Base-by-base conservation (phyloP, 2,329 filamentous ascomycete genomes). In the Colletotrichum cordylinicola region DNA sequence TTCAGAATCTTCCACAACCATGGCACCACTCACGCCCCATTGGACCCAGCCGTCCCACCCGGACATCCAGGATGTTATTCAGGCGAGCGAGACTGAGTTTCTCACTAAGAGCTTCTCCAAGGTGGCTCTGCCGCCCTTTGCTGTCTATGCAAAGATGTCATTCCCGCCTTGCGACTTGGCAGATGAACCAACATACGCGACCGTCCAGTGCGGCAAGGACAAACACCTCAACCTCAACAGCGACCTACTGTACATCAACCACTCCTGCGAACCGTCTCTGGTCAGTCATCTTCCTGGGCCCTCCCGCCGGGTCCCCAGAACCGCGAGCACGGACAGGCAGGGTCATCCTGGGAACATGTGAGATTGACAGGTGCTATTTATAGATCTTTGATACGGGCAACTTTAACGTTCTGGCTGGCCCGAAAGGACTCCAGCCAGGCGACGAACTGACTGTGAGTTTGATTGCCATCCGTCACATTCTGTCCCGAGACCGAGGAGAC, bases 211-310 rank as follows among this genome's bases (percentile, higher is more conserved):
- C 76, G 90, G 87, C 75, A 84, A 84, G 70, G 82, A 90, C 78
- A 85, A 84, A 72, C 92, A 94, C 81, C 83, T 93, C 79, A 89
- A 91, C 79, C 85, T 94, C 58, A 93, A 94, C 85, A 92, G 90
- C 79, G 92, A 93, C 80, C 81, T 94, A 80, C 82, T 94, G 61
- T 94, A 93, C 83, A 91, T 93, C 78, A 94, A 94, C 83, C 92
- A 94, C 84, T 92, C 90, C 6, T 94, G 92, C 83, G 91, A 92
- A 79, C 92, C 92, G 29, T 91, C 90, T 81, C 86, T 94, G 75
- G 91, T 93, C 77, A 86, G 90, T 89, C 74, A 24, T 68, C 31
- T 56, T 24, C 43, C 43, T 52, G 43, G 16, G 8, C 16, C 66
- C 31, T 24, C 35, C 52, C 37, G 10, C 12, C 31, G 15, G 8